These are phyloP conservation scores for Trichoderma polysporum DNA, from an alignment of 2,329 filamentous ascomycete species.

Conservation along the genomic window DNA sequence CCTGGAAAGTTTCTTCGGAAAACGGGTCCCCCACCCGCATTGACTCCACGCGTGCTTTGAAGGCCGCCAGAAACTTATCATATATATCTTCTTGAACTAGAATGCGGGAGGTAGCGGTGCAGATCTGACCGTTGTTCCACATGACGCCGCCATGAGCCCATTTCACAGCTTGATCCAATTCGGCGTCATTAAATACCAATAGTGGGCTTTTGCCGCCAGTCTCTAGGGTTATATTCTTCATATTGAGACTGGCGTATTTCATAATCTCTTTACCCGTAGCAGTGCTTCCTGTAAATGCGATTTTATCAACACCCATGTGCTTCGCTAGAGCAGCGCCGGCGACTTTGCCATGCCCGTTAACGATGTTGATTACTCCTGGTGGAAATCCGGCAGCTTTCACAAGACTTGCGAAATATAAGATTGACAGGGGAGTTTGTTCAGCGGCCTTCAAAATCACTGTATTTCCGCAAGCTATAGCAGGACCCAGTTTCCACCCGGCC, in stretches of 20 bases:
- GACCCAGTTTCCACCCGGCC: slow-evolving; percentile 73
- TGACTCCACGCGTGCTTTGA: slow-evolving; percentile 48
- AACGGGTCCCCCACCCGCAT: slow-evolving; percentile 26
- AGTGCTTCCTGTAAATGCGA: slow-evolving; percentile 5
- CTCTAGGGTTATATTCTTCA: slow-evolving; percentile 75
- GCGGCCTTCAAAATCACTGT: slow-evolving; percentile 67
- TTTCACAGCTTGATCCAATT: not conserved
- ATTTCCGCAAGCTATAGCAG: slow-evolving; percentile 67
- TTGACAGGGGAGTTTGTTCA: slow-evolving; percentile 56
- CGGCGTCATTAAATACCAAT: slow-evolving; percentile 3
- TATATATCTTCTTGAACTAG: slow-evolving; percentile 38
- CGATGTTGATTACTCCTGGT: not conserved
- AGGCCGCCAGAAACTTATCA: slow-evolving; percentile 26
- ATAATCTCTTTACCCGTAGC: slow-evolving; percentile 49
- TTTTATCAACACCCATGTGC: slow-evolving; percentile 6
- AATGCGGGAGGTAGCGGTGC: slow-evolving; percentile 51
- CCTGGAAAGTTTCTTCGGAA: slow-evolving; percentile 24
- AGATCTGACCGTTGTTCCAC: slow-evolving; percentile 59
- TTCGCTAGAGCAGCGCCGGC: not conserved
- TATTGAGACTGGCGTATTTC: slow-evolving; percentile 71
- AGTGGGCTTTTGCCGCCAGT: slow-evolving; percentile 60
- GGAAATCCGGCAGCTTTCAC: not conserved
- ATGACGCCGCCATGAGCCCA: slow-evolving; percentile 40
- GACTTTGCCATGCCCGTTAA: not conserved
- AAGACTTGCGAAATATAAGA: not conserved